A percentile compares a stretch with the other conserved stretches of the same genome.
phyloP scores from a whole-genome alignment of 2,329 filamentous ascomycete genomes.

The Alternaria postmessia region DNA sequence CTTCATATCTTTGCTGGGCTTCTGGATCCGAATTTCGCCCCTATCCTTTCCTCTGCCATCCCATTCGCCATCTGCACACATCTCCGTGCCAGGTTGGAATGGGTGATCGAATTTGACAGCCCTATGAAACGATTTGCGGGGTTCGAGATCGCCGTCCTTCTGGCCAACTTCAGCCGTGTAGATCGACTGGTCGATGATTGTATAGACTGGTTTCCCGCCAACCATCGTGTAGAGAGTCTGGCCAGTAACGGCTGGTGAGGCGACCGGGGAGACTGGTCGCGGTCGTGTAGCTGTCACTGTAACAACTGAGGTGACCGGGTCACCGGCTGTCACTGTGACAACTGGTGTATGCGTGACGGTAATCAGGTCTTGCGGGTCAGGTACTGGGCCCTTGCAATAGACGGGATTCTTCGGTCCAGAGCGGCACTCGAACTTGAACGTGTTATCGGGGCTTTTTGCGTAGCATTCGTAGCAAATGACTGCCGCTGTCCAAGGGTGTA shows the following conservation, averaged over 20 bases:
- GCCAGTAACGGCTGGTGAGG: not conserved
- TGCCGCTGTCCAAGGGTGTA: slow-evolving; percentile 33
- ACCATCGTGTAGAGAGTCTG: not conserved
- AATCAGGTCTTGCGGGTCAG: not conserved
- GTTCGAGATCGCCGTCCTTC: not conserved
- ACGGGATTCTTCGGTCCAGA: slow-evolving; percentile 10
- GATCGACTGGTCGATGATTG: not conserved
- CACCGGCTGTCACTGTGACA: slow-evolving; percentile 1
- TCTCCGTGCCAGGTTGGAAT: not conserved
- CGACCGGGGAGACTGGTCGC: not conserved
- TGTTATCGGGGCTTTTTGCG: slow-evolving; percentile 17
- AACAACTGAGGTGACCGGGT: not conserved
- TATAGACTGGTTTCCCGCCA: not conserved
- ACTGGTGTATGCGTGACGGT: slow-evolving; percentile 11
- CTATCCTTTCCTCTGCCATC: slow-evolving; percentile 26
- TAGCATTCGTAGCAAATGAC: slow-evolving; percentile 39
- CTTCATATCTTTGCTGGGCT: slow-evolving; percentile 8
- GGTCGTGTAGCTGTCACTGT: not conserved
- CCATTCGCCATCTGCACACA: slow-evolving; percentile 36
- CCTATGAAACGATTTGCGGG: slow-evolving; percentile 29
- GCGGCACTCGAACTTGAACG: slow-evolving; percentile 28
- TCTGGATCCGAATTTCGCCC: slow-evolving; percentile 25
- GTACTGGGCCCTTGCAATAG: slow-evolving; percentile 14
- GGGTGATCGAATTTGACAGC: slow-evolving; percentile 28
- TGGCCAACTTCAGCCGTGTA: not conserved